phyloP scores from a whole-genome alignment of 768 basidiomycete genomes.

The Xerocomellus intermedius region DNA sequence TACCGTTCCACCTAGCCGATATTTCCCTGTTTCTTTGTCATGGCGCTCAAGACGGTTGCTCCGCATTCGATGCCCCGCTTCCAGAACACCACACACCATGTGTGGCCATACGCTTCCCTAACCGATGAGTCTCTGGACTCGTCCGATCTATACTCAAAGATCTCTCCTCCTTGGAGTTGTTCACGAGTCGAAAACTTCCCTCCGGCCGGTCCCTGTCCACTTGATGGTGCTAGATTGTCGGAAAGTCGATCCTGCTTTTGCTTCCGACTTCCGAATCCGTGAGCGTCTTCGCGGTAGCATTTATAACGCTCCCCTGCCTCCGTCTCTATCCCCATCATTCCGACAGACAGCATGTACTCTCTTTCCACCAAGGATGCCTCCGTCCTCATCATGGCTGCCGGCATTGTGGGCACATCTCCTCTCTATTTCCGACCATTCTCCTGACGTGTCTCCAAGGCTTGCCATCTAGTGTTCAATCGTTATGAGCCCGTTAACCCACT shows the following conservation, averaged over 20 bases:
- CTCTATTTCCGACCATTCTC: background rate
- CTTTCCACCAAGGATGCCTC: slow-evolving; percentile 21
- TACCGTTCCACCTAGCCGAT: slow-evolving; percentile 29
- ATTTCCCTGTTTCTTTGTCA: slow-evolving; percentile 34
- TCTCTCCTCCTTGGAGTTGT: slow-evolving; percentile 10
- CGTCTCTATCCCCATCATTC: slow-evolving; percentile 18
- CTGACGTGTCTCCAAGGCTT: slow-evolving; percentile 23
- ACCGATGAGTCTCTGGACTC: slow-evolving; percentile 13
- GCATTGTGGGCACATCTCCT: slow-evolving; percentile 20
- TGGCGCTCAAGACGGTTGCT: slow-evolving; percentile 21
- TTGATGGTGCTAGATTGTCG: slow-evolving; percentile 33
- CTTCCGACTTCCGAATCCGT: slow-evolving; percentile 34
- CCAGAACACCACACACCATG: slow-evolving; percentile 17
- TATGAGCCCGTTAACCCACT: slow-evolving; percentile 30
- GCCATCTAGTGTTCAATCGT: slow-evolving; percentile 33
- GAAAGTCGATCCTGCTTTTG: slow-evolving; percentile 34
- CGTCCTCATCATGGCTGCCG: slow-evolving; percentile 19
- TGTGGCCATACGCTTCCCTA: slow-evolving; percentile 8
- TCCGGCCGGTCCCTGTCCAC: slow-evolving; percentile 19
- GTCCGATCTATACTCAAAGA: slow-evolving; percentile 19
- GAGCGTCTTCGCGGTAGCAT: slow-evolving; percentile 22
- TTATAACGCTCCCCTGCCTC: slow-evolving; percentile 22
- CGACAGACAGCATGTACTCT: slow-evolving; percentile 18
- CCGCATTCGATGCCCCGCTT: slow-evolving; percentile 26
- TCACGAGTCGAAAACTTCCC: slow-evolving; percentile 24